These are phyloP conservation scores for Cladophialophora chaetospira DNA, from an alignment of 2,329 filamentous ascomycete genomes.

Conservation along the genomic window DNA sequence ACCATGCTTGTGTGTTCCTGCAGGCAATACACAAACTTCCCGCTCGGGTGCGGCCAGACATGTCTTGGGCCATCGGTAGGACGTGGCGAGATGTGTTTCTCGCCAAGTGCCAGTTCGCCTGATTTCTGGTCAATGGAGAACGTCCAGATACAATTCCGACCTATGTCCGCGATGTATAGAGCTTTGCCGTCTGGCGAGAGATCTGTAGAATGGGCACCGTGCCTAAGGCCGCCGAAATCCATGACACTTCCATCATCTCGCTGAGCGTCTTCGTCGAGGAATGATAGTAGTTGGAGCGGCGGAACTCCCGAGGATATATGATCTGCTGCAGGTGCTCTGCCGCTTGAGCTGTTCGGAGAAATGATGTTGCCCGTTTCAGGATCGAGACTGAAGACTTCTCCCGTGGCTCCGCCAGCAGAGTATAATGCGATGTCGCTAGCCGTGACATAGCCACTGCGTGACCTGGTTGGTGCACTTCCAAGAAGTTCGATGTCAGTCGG, in stretches of 20 bases:
- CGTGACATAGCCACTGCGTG: conserved; percentile 33
- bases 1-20: conserved; percentile 34
- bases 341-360: neutral
- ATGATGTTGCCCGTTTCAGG: conserved; percentile 25
- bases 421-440: conserved; percentile 29
- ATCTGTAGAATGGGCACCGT: conserved; percentile 35
- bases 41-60: conserved; percentile 32
- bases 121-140: conserved; percentile 23
- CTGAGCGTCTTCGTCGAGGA: conserved; percentile 25
- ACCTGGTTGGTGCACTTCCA: conserved; percentile 25
- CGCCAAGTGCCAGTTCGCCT: conserved; percentile 19
- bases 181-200: conserved; percentile 32
- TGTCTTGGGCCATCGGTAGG: conserved; percentile 32
- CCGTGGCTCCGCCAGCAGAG: conserved; percentile 33
- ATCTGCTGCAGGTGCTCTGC: neutral
- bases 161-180: conserved; percentile 37
- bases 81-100: conserved; percentile 31
- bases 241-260: conserved; percentile 31
- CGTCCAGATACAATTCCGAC: conserved; percentile 35
- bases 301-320: conserved; percentile 1
- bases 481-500: conserved; percentile 29
- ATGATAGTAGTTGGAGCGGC: conserved; percentile 30
- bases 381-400: conserved; percentile 33
- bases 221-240: conserved; percentile 35
- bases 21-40: conserved; percentile 30